Evolutionary conservation across 805 yeast species (phyloP), one percentile per base, ranked within the genome.

Genomic region (Candida michaelii): DNA sequence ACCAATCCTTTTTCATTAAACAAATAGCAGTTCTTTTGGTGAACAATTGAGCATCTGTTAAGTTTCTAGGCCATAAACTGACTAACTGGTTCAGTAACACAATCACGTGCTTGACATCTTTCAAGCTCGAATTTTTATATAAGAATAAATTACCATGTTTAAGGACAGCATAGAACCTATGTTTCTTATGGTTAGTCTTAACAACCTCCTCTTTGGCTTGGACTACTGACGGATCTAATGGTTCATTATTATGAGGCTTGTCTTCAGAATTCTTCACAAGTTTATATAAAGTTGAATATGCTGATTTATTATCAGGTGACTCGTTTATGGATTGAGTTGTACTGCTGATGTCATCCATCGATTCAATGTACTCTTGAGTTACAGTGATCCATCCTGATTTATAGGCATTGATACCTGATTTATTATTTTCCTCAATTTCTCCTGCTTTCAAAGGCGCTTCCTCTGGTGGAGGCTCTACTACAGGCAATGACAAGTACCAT

Each of bases 121-220:
- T 74, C 57, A 79, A 72, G 36, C 71, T 67, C 46, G 83, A 85
- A 55, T 85, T 88, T 46, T 79, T 79, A 64, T 87, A 91, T n/a
- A 93, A 67, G 56, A 90, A 88, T 42, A 93, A 63, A 56, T 89
- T 89, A 0, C 97, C 96, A 55, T 90, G 97, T 54, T 86, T 84
- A 40, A 89, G 66, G 0, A 86, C 80, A 1, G 83, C 90, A 58
- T 65, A 85, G 55, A 73, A 85, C 31, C 80, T 66, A 55, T 83
- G 86, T 53, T 79, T 82, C 51, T 69, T 73, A 17, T 60, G 65
- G 4, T 58, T 52, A 16, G 55, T 45, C 16, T 49, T 56, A 15
- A 54, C 36, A 37, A 39, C 48, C 24, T 47, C 49, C 12, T 41
- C 32, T 13, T 15, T 13, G 13, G 15, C 41, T 33, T 1, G 52